Evolutionary conservation across 345 rosid species (phyloP).

Genomic region (Raphanus sativus): DNA sequence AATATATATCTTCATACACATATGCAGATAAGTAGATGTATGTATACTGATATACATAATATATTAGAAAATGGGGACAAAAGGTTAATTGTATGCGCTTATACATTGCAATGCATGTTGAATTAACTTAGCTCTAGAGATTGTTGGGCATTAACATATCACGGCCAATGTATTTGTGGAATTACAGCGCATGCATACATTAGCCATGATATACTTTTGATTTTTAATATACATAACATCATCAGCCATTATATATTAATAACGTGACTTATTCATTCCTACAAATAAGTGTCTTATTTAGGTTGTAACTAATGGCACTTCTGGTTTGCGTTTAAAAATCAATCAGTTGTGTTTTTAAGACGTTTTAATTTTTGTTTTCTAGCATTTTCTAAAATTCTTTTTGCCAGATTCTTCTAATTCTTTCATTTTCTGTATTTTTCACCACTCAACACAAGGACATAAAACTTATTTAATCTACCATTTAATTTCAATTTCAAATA

Average conservation of each 20-base stretch:
- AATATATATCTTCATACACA: no score
- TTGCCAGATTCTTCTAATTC: not conserved
- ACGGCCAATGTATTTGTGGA: constrained; percentile 23
- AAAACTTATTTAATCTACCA: constrained; percentile 17
- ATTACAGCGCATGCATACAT: constrained; percentile 33
- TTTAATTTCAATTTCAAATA: not conserved
- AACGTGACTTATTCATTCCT: not conserved
- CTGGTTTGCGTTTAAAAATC: not conserved
- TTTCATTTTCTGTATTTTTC: not conserved
- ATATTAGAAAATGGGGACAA: constrained; percentile 9
- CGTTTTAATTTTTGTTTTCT: not conserved
- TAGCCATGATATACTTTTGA: not conserved
- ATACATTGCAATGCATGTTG: constrained; percentile 16
- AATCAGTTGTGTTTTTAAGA: not conserved
- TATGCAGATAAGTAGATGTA: not conserved
- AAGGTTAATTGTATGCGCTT: constrained; percentile 2
- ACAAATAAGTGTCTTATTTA: not conserved
- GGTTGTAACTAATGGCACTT: not conserved
- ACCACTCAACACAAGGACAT: constrained; percentile 1
- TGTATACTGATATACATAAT: not conserved
- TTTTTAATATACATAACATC: constrained; percentile 6
- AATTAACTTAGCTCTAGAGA: constrained; percentile 7
- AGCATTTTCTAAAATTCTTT: not conserved
- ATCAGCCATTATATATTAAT: constrained; percentile 3
- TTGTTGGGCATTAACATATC: constrained; percentile 29